Base-by-base conservation (phyloP, 1,284 basidiomycete genomes). In the Thelephora terrestris region DNA sequence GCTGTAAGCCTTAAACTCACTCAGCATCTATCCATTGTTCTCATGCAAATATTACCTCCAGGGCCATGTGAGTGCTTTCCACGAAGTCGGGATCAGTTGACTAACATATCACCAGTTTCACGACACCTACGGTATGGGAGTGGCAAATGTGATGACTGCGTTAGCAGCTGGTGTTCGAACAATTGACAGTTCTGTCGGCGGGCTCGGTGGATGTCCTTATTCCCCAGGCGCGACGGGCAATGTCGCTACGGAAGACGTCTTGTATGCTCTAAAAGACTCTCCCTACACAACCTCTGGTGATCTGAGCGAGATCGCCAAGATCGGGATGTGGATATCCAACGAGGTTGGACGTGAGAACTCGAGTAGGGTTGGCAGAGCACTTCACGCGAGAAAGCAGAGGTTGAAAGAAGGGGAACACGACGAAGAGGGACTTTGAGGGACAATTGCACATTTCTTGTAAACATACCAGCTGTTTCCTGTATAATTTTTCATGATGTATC, bases 151-250 rank as follows among this genome's bases (percentile, higher is more conserved):
- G 17, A 65, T 87, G 45, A 66, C 77, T 2, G 81, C 85, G 2
- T 72, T 89, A 12, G 63, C 70, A 4, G 65, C 75, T 49, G 84
- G 83, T 7, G 68, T 94, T 23, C 74, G 84, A 43, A 79, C 81
- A 17, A 73, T 85, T 46, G 81, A 88, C 59, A 70, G 82, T 5
- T 85, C 87, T 2, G 79, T 96, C 5, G 90, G 83, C 4, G 92
- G 93, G 0, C 76, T 97, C 0, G 94, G 94, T 2, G 92, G 93
- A 12, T 97, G 94, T 59, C 93, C 94, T 1, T 98, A 93, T 66
- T 92, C 91, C 0, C 94, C 94, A 0, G 93, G 93, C 1, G 91
- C 92, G 4, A 93, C 89, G 0, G 91, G 91, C n/a, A 94, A 94
- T 57, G 87, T 93, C 23, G 84, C 89, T 0, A 94, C 91, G 0